Conservation (phyloP, 1,284 basidiomycete species). For the Porodaedalea pini region DNA sequence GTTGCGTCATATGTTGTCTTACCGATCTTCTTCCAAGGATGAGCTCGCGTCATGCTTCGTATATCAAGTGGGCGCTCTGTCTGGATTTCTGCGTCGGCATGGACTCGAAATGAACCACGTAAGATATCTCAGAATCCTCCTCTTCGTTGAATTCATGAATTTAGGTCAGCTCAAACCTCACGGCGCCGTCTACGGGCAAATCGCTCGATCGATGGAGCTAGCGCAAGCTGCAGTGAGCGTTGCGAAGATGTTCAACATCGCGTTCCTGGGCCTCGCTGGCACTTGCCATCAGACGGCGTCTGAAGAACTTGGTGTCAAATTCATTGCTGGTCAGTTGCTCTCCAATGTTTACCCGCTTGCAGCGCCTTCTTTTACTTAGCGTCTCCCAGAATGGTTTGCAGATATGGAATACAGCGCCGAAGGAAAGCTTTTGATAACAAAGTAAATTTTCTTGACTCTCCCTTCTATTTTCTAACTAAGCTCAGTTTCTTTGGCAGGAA, state of each 20-base stretch:
- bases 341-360: background rate
- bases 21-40: slow-evolving; percentile 33
- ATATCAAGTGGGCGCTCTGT: slow-evolving; percentile 60
- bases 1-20: background rate
- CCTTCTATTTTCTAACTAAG: background rate
- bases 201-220: slow-evolving; percentile 47
- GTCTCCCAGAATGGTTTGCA: slow-evolving; percentile 55
- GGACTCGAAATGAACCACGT: slow-evolving; percentile 50
- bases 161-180: slow-evolving; percentile 45
- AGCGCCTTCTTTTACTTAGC: background rate
- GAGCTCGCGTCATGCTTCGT: slow-evolving; percentile 56
- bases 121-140: background rate
- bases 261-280: slow-evolving; percentile 58
- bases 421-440: slow-evolving; percentile 54
- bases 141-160: background rate
- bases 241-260: slow-evolving; percentile 47
- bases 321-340: slow-evolving; percentile 48
- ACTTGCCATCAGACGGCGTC: slow-evolving; percentile 54
- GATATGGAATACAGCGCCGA: slow-evolving; percentile 54
- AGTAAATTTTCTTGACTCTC: slow-evolving; percentile 31
- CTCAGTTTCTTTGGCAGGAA: slow-evolving; percentile 34
- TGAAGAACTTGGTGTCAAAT: slow-evolving; percentile 47
- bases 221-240: slow-evolving; percentile 50
- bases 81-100: slow-evolving; percentile 51
- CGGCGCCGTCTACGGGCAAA: slow-evolving; percentile 56